Evolutionary conservation across 2,329 filamentous ascomycete genomes (phyloP).

Genomic region (Moelleriella libera): DNA sequence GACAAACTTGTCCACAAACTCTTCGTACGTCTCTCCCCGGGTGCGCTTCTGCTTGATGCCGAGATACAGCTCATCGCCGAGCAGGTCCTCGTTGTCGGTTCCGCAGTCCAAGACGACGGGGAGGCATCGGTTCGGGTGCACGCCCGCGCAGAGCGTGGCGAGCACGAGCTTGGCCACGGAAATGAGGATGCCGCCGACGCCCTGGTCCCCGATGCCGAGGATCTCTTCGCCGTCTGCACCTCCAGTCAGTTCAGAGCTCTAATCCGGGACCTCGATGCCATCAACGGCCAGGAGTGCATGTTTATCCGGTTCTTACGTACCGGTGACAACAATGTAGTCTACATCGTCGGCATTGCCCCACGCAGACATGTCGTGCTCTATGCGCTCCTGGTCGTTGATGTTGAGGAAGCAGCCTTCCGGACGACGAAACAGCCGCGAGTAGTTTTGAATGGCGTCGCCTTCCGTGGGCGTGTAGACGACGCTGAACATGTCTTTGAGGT

Average conservation of each 20-base stretch:
- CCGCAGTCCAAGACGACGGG: slow-evolving; percentile 78
- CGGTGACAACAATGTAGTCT: slow-evolving; percentile 79
- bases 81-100: slow-evolving; percentile 63
- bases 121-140: slow-evolving; percentile 65
- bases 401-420: slow-evolving; percentile 75
- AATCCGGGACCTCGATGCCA: no score
- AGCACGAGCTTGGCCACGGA: slow-evolving; percentile 72
- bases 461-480: slow-evolving; percentile 89
- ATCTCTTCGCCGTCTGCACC: slow-evolving; percentile 55
- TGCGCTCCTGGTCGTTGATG: slow-evolving; percentile 50
- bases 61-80: slow-evolving; percentile 67
- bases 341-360: slow-evolving; percentile 62
- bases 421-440: slow-evolving; percentile 60
- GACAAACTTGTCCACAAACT: slow-evolving; percentile 65
- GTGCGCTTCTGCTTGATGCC: slow-evolving; percentile 55
- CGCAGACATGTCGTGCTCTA: slow-evolving; percentile 51
- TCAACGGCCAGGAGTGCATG: no score
- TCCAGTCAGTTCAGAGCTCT: no score
- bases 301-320: no score
- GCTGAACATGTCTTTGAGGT: slow-evolving; percentile 77
- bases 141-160: slow-evolving; percentile 74
- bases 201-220: slow-evolving; percentile 79
- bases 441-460: slow-evolving; percentile 77
- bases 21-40: slow-evolving; percentile 59
- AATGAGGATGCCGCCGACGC: slow-evolving; percentile 72